phyloP scores from a whole-genome alignment of 2,329 filamentous ascomycete genomes.

The Talaromyces albobiverticillius region DNA sequence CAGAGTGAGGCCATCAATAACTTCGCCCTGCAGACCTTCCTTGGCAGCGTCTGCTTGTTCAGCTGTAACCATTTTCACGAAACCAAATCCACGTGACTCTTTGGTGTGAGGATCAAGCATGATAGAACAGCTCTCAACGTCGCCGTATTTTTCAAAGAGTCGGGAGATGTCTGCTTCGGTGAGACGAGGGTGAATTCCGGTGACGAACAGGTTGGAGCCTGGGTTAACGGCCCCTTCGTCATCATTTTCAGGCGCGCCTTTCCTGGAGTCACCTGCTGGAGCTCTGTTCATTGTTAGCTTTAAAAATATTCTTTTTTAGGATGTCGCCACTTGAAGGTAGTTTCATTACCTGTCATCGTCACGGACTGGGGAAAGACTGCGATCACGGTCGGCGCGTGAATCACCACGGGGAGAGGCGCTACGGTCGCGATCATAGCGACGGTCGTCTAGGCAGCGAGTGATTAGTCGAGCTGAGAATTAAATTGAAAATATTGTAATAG shows the following conservation, averaged over 20 bases:
- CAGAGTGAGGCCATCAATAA: slow-evolving; percentile 89
- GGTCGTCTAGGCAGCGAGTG: slow-evolving; percentile 48
- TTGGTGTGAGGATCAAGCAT: slow-evolving; percentile 99
- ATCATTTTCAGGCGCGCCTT: slow-evolving; percentile 44
- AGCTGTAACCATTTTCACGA: slow-evolving; percentile 96
- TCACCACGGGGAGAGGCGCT: slow-evolving; percentile 65
- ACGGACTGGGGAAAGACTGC: slow-evolving; percentile 64
- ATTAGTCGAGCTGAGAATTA: neutral
- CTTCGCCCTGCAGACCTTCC: slow-evolving; percentile 91
- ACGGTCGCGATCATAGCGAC: slow-evolving; percentile 64
- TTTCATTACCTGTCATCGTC: slow-evolving; percentile 48
- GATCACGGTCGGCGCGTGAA: slow-evolving; percentile 52
- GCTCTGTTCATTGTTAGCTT: slow-evolving; percentile 32
- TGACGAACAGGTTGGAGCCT: slow-evolving; percentile 98
- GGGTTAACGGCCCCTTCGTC: slow-evolving; percentile 82
- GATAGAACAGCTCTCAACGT: slow-evolving; percentile 99
- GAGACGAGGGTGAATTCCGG: slow-evolving; percentile 91
- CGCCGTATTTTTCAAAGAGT: slow-evolving; percentile 97
- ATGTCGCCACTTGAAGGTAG: neutral
- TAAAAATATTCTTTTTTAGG: neutral
- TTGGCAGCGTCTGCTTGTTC: slow-evolving; percentile 96
- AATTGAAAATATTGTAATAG: neutral
- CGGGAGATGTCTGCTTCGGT: slow-evolving; percentile 86
- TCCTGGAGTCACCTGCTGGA: slow-evolving; percentile 46
- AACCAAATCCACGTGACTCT: slow-evolving; percentile 97